Percentiles rank a stretch among this genome's conserved stretches.
Evolutionary conservation across 129 eudicot species (phyloP).

Genomic region (Flaveria bidentis): DNA sequence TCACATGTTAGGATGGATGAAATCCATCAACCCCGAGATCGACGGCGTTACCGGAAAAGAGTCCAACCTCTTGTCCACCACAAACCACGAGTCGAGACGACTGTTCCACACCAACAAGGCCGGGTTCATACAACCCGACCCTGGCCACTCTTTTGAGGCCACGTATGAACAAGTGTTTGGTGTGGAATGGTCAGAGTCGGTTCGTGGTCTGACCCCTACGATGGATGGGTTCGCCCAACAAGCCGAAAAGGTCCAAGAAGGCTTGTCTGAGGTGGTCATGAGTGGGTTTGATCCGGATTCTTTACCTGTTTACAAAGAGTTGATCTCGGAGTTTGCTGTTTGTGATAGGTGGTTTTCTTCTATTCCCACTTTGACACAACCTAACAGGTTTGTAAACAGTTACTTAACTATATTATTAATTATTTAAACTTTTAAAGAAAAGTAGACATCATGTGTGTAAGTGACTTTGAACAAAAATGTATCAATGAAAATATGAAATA

Average conservation of each 20-base stretch:
- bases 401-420: background rate
- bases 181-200: constrained; percentile 43
- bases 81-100: constrained; percentile 40
- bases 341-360: constrained; percentile 96
- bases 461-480: too few species aligned
- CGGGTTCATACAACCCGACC: constrained; percentile 72
- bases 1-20: constrained; percentile 70
- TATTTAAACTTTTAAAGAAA: background rate
- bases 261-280: constrained; percentile 73
- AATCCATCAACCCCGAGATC: constrained; percentile 53
- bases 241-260: constrained; percentile 59
- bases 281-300: constrained; percentile 76
- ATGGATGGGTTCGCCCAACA: constrained; percentile 89
- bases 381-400: constrained; percentile 48
- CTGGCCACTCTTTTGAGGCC: constrained; percentile 90
- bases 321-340: constrained; percentile 68
- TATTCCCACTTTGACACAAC: constrained; percentile 75
- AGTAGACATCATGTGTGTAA: background rate
- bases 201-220: constrained; percentile 37
- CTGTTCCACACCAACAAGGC: constrained; percentile 54
- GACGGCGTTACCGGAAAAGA: constrained; percentile 55
- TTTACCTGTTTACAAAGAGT: constrained; percentile 72
- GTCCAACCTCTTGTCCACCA: constrained; percentile 51
- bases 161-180: constrained; percentile 70
- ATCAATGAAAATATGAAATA: too few species aligned